These are phyloP conservation scores for Podila clonocystis DNA, from an alignment of 192 early-diverging fungal genomes.

Conservation along the genomic window DNA sequence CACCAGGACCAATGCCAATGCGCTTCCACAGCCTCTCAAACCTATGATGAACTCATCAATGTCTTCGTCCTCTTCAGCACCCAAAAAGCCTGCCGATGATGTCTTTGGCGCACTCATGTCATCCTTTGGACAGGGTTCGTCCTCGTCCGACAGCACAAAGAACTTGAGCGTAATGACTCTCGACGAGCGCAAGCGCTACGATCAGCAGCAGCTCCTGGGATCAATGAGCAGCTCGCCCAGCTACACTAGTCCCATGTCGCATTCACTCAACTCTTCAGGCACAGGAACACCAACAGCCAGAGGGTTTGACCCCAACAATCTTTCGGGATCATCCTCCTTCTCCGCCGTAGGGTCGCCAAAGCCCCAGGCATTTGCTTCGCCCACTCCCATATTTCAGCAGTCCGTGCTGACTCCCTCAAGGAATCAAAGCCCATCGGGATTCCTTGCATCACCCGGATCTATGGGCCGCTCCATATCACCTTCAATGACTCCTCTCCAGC, in stretches of 20 bases:
- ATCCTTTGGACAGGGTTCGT: slow-evolving; percentile 22
- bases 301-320: slow-evolving; percentile 22
- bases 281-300: background rate
- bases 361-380: slow-evolving; percentile 11
- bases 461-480: slow-evolving; percentile 43
- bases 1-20: too few species aligned
- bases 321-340: slow-evolving; percentile 10
- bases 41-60: background rate
- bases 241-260: slow-evolving; percentile 12
- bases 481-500: slow-evolving; percentile 30
- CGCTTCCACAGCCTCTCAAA: background rate
- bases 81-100: slow-evolving; percentile 47
- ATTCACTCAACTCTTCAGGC: background rate
- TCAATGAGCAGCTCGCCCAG: slow-evolving; percentile 16
- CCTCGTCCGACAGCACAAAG: slow-evolving; percentile 15
- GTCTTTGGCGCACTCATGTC: slow-evolving; percentile 44
- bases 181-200: slow-evolving; percentile 36
- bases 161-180: slow-evolving; percentile 30
- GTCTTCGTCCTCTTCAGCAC: background rate
- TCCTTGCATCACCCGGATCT: slow-evolving; percentile 16
- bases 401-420: slow-evolving; percentile 10
- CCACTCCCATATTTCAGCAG: slow-evolving; percentile 23
- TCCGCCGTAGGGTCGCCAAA: slow-evolving; percentile 6
- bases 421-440: slow-evolving; percentile 26
- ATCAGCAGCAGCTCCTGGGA: slow-evolving; percentile 33